These are phyloP conservation scores for Phytopythium ostracodes DNA, from an alignment of 352 stramenopile genomes.

Conservation along the genomic window DNA sequence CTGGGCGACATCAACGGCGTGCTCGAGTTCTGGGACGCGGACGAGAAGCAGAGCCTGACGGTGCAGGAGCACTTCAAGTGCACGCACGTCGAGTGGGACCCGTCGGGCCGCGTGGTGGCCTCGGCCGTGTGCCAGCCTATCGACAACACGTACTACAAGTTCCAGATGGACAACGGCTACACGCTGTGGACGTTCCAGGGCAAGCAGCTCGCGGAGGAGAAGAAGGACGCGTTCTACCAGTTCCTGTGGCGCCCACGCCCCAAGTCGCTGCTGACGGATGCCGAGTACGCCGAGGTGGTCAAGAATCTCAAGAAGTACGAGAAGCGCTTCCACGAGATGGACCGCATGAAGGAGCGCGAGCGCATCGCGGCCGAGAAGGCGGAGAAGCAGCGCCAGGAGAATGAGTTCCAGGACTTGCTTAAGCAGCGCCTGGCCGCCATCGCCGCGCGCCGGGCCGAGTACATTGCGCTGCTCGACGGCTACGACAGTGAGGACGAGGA, in stretches of 20 bases:
- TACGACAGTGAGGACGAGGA: conserved; percentile 84
- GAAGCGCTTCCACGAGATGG: conserved; percentile 87
- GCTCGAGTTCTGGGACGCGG: conserved; percentile 98
- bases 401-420: conserved; percentile 74
- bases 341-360: conserved; percentile 81
- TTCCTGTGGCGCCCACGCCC: conserved; percentile 90
- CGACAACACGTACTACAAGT: conserved; percentile 95
- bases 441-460: conserved; percentile 38
- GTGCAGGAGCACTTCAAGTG: conserved; percentile 98
- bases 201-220: conserved; percentile 91
- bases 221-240: conserved; percentile 97
- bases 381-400: conserved; percentile 62
- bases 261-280: conserved; percentile 91
- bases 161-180: conserved; percentile 99
- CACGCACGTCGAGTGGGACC: conserved; percentile 98
- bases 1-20: conserved; percentile 94
- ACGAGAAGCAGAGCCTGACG: conserved; percentile 92
- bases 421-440: conserved; percentile 28
- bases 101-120: conserved; percentile 92
- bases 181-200: conserved; percentile 98
- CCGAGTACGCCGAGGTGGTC: conserved; percentile 92
- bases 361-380: conserved; percentile 55
- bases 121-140: conserved; percentile 96
- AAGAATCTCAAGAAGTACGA: conserved; percentile 98
- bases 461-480: conserved; percentile 64